Base-by-base conservation (phyloP, 2,329 filamentous ascomycete genomes). In the Neurospora crassa region DNA sequence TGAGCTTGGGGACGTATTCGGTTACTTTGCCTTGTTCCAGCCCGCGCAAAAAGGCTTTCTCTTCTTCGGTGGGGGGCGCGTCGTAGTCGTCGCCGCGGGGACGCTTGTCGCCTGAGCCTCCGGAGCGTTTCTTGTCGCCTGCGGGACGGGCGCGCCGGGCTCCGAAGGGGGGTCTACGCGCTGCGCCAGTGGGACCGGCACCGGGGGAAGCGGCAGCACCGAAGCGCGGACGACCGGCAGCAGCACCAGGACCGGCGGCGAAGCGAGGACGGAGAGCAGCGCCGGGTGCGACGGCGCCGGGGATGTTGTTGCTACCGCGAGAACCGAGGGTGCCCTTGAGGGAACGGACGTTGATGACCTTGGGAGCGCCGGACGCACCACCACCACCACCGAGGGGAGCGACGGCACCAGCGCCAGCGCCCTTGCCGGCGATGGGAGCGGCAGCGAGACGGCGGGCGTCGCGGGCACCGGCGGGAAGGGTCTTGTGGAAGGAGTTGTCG, bases 1-100 rank as follows among this genome's bases (percentile, higher is more conserved):
- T 78, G 69, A 80, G 69, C 20, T 75, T 70, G 16, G 83, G 83
- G 69, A 78, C 76, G 75, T 78, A 84, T 18, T 73, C 20, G 42
- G 72, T 71, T 68, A 75, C 72, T 29, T 68, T 68, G 68, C 82
- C 82, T 70, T 76, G 71, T 29, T 81, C 80, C 37, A 74, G 67
- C 16, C 68, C 70, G 53, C 78, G 74, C 3, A 78, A 10, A 67
- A 78, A 78, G 37, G 68, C 74, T 72, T 76, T 67, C 70, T 79
- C 76, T 40, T 75, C 72, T 16, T 68, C 69, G 63, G 68, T 73
- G 16, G 70, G 59, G 1, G 29, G 67, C 16, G 68, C 67, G 2
- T 74, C 74, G 16, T 71, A 67, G 40, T 70, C 45, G 1, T 69
- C 42, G 24, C 20, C 45, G 29, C 1, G 20, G 5, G 6, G 0